A percentile compares a stretch with the other conserved stretches of the same genome.
phyloP scores from a whole-genome alignment of 768 basidiomycete genomes.

The Auricularia auricula-judae region DNA sequence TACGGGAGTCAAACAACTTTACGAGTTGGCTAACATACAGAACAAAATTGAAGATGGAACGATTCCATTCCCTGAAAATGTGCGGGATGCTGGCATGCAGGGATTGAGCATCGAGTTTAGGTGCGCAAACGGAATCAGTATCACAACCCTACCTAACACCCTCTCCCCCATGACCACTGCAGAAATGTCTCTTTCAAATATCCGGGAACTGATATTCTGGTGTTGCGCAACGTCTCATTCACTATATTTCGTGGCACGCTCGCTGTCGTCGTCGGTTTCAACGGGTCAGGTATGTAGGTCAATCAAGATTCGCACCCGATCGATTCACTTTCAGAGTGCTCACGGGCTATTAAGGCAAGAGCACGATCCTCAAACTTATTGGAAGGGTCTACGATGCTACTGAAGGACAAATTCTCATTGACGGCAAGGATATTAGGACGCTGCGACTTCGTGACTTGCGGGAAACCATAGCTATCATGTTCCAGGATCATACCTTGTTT shows the following conservation, averaged over 20 bases:
- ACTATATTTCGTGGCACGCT: constrained; percentile 59
- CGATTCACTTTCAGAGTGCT: neutral
- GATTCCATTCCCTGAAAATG: constrained; percentile 38
- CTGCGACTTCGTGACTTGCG: constrained; percentile 52
- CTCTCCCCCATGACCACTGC: neutral
- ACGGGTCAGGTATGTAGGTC: constrained; percentile 43
- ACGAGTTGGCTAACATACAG: constrained; percentile 48
- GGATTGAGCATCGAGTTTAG: constrained; percentile 53
- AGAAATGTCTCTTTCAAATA: constrained; percentile 69
- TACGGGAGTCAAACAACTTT: constrained; percentile 49
- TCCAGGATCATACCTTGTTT: constrained; percentile 75
- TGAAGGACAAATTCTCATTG: constrained; percentile 58
- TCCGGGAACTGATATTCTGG: constrained; percentile 39
- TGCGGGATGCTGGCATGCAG: constrained; percentile 22
- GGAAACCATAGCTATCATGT: constrained; percentile 55
- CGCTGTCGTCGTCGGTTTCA: constrained; percentile 70
- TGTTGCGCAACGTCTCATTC: constrained; percentile 55
- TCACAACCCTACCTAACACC: no score
- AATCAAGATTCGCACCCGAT: neutral
- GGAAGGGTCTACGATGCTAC: constrained; percentile 58
- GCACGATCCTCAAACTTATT: constrained; percentile 67
- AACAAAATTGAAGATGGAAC: constrained; percentile 49
- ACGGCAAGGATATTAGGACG: constrained; percentile 48
- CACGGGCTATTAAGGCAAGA: constrained; percentile 33
- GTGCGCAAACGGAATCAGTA: constrained; percentile 15